These are phyloP conservation scores for Nyssa sinensis DNA, from an alignment of 148 eudicot species.

Conservation along the genomic window DNA sequence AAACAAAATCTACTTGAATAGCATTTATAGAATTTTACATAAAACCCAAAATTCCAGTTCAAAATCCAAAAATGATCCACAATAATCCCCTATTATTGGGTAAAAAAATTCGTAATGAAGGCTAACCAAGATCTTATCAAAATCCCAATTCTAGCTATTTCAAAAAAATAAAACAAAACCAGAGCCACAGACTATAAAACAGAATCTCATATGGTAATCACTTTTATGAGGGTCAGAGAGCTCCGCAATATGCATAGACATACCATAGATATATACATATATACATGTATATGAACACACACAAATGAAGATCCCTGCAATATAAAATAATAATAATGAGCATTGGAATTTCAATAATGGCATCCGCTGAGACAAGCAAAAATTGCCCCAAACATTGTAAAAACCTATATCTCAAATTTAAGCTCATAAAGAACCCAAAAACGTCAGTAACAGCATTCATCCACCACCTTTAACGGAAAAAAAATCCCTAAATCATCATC, in stretches of 20 bases:
- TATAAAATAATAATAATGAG: neutral
- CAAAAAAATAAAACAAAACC: neutral
- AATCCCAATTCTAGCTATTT: neutral
- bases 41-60: neutral
- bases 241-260: too few species aligned
- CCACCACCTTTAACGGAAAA: neutral
- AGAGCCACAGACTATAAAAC: neutral
- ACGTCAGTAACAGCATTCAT: neutral
- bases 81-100: neutral
- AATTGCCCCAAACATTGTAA: neutral
- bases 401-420: neutral
- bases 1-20: neutral
- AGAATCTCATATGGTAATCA: too few species aligned
- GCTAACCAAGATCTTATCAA: neutral
- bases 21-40: too few species aligned
- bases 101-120: neutral
- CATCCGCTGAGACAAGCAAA: neutral
- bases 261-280: too few species aligned
- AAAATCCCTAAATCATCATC: neutral
- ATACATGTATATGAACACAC: too few species aligned
- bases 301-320: too few species aligned
- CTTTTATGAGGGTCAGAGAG: too few species aligned
- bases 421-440: neutral
- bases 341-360: constrained; percentile 1
- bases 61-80: neutral